Evolutionary conservation across 176 grass and related monocot species (phyloP).

Genomic region (Calamus simplicifolius): DNA sequence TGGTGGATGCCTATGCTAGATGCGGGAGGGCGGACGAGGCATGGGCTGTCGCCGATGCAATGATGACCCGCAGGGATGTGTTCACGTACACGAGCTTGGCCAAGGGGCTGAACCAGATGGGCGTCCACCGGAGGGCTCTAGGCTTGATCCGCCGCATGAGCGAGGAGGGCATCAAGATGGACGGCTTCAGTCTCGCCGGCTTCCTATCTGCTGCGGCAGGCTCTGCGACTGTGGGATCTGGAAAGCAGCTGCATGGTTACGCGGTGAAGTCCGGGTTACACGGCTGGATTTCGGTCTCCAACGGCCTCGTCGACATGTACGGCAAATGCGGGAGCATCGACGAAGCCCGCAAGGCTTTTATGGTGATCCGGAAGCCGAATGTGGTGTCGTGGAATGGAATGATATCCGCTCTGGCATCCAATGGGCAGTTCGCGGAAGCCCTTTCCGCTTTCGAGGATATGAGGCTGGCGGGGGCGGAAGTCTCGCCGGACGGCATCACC

Average conservation of each 20-base stretch:
- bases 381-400: conserved; percentile 66
- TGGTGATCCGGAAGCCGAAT: conserved; percentile 44
- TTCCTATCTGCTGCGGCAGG: conserved; percentile 56
- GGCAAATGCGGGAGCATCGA: conserved; percentile 56
- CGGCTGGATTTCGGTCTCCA: conserved; percentile 46
- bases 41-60: conserved; percentile 41
- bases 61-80: conserved; percentile 37
- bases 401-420: conserved; percentile 41
- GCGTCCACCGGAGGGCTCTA: conserved; percentile 38
- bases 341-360: conserved; percentile 49
- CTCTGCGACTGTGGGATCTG: conserved; percentile 26
- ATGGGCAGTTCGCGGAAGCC: conserved; percentile 30
- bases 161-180: conserved; percentile 41
- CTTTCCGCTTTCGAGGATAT: conserved; percentile 76
- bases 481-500: conserved; percentile 55
- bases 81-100: conserved; percentile 75
- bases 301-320: conserved; percentile 80
- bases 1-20: conserved; percentile 66
- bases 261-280: conserved; percentile 56
- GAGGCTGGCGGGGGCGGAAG: conserved; percentile 34
- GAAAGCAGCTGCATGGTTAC: conserved; percentile 61
- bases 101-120: conserved; percentile 54
- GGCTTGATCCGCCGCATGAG: conserved; percentile 42
- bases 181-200: conserved; percentile 52
- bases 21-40: conserved; percentile 47